Base-by-base conservation (phyloP, 139 green algal species). In the Closterium sp. region DNA sequence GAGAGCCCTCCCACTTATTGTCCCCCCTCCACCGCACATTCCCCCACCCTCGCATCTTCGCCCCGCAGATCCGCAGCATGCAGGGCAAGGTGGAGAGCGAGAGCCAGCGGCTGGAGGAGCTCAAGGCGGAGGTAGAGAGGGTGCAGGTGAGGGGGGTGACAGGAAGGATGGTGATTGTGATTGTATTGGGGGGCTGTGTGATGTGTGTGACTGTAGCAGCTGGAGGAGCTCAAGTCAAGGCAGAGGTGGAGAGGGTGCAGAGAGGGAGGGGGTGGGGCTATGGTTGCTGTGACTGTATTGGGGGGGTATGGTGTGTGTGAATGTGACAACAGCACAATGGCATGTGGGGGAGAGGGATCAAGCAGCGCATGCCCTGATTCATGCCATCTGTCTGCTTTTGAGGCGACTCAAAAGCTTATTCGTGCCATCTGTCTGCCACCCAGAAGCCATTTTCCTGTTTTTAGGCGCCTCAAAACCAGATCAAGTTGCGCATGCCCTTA, bases 51-150 rank as follows among this genome's bases (percentile, higher is more conserved):
- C 38, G 3, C n/a, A 86, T 66, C 9, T 66, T 23, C 81, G 28
- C 9, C 81, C n/a, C n/a, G 87, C 55, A 92, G 88, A 95, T 96
- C 30, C 84, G 86, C 0, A 66, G 89, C 32, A 32, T 96, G 64
- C 84, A 92, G 69, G 76, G 88, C 32, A 93, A 92, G 38, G 32
- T 96, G 38, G 81, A 92, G 30, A 69, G 81, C 38, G 84, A 93
- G 76, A 89, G 93, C 64, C 69, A 66, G 12, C 30, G 92, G 38
- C 2, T 93, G 85, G 23, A 88, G 35, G 34, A 90, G n/a, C 30
- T 93, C 35, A 66, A 36, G 90, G 90, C 32, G 8, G 81, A 92
- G 10, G 76, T 90, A 9, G 30, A 92, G 28, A n/a, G 31, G 4
- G 16, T 90, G 28, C 35, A 36, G 83, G 90, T 90, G 38, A 66